Evolutionary conservation across 176 grass and related monocot genomes (phyloP).

Genomic region (Echinochloa phyllopogon): DNA sequence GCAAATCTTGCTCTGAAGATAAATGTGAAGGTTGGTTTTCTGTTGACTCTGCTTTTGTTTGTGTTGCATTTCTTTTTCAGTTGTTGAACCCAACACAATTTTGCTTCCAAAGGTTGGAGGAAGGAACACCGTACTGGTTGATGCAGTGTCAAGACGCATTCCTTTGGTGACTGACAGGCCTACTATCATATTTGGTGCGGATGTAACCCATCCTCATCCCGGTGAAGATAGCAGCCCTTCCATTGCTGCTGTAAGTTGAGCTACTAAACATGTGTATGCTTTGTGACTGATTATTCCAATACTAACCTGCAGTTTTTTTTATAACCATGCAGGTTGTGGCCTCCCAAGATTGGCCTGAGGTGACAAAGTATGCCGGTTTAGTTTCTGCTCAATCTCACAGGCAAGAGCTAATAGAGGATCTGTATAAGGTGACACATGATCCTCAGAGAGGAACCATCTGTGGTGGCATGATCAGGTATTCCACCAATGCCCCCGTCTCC

Average conservation of each 20-base stretch:
- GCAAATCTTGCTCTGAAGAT: slow-evolving; percentile 96
- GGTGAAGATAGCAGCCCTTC: slow-evolving; percentile 93
- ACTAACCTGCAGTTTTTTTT: not conserved
- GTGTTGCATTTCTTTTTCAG: slow-evolving; percentile 27
- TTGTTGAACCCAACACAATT: slow-evolving; percentile 4
- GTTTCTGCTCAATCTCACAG: slow-evolving; percentile 90
- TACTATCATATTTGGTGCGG: slow-evolving; percentile 92
- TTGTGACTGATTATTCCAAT: not conserved
- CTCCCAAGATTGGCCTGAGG: slow-evolving; percentile 96
- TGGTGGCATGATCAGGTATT: slow-evolving; percentile 88
- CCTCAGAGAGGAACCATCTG: slow-evolving; percentile 63
- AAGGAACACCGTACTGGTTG: slow-evolving; percentile 86
- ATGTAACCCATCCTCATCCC: slow-evolving; percentile 97
- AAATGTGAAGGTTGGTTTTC: slow-evolving; percentile 83
- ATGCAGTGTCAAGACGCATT: slow-evolving; percentile 78
- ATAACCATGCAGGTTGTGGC: slow-evolving; percentile 76
- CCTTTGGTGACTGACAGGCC: slow-evolving; percentile 88
- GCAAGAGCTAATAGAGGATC: slow-evolving; percentile 88
- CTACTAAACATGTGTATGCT: not conserved
- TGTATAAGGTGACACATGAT: slow-evolving; percentile 77
- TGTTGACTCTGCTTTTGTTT: not conserved
- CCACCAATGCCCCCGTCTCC: not conserved
- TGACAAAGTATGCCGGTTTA: slow-evolving; percentile 94
- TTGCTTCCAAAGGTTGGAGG: slow-evolving; percentile 71
- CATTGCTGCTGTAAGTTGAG: slow-evolving; percentile 75